Evolutionary conservation across 805 yeast genomes (phyloP).

Genomic region (Cyberlindnera misumaiensis): DNA sequence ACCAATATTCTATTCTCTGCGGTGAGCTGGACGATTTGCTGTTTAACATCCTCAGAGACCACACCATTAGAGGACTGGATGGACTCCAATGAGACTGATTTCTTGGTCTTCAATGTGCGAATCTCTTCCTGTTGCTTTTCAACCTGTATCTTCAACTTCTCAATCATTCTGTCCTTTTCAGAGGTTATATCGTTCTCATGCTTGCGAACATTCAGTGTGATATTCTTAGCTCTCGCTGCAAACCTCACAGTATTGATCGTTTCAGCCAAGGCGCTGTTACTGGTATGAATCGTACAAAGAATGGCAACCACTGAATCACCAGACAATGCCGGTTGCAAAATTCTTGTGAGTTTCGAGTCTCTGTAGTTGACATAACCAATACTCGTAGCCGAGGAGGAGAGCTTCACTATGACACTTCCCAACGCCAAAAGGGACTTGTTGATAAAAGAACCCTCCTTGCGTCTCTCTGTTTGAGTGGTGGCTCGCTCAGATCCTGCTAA

Average conservation of each 20-base stretch:
- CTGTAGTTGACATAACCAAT: constrained; percentile 81
- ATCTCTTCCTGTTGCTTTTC: constrained; percentile 55
- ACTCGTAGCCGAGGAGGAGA: constrained; percentile 32
- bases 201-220: constrained; percentile 59
- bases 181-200: constrained; percentile 32
- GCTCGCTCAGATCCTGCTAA: constrained; percentile 96
- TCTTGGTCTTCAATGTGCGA: constrained; percentile 26
- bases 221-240: constrained; percentile 89
- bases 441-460: constrained; percentile 91
- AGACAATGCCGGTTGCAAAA: constrained; percentile 85
- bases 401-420: constrained; percentile 85
- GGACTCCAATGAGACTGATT: constrained; percentile 3
- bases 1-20: constrained; percentile 61
- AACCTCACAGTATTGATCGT: constrained; percentile 83
- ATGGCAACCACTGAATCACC: constrained; percentile 82
- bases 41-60: constrained; percentile 16
- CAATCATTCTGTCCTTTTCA: constrained; percentile 47
- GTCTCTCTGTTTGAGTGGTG: constrained; percentile 53
- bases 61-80: constrained; percentile 5
- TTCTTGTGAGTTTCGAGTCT: constrained; percentile 85
- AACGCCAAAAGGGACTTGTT: constrained; percentile 86
- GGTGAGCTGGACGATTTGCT: constrained; percentile 36
- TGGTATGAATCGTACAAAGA: constrained; percentile 78
- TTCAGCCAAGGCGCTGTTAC: constrained; percentile 57
- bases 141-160: constrained; percentile 50